Base-by-base conservation (phyloP, 805 yeast species). In the Zygoascus bituminiphila region DNA sequence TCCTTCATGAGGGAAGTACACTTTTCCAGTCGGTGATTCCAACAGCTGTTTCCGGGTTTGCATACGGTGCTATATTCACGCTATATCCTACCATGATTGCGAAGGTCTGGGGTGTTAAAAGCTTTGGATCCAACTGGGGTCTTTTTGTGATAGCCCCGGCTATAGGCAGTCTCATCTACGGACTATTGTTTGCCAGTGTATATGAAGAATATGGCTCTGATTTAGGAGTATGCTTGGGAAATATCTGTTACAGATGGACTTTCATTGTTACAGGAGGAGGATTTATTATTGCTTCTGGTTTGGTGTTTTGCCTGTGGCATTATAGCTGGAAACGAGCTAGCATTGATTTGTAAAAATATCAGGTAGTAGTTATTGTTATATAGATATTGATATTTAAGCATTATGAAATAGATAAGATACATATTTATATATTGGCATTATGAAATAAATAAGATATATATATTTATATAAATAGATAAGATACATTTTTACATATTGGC, bases 91-190 rank as follows among this genome's bases (percentile, higher is more conserved):
- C 95, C 0, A 73, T 88, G 12, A 78, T 88, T 14, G 82, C 95
- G 1, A 72, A 82, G 3, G 78, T 85, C 2, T 93, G 96, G 88
- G 97, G 97, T 0, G 75, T 84, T 20, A 88, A 84, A 39, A 75
- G 85, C 29, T 79, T 91, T 65, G 98, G 97, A 0, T 84, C 95
- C 2, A 84, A 91, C 1, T 91, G 96, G 87, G 97, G 97, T 2
- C 70, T 84, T 22, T 85, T 88, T 62, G 82, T 88, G 76, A 73
- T 85, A 31, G 93, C 94, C 0, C 95, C 96, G 2, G 96, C 96
- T 0, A 54, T 86, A 2, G 95, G 96, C 1, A 72, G 91, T 1
- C 70, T 84, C 4, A 52, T 77, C 2, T 84, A 76, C 57, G 89
- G 95, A 5, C 58, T 84, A 45, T 54, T 81, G 10, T 88, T 82